These are phyloP conservation scores for Polyplosphaeria fusca DNA, from an alignment of 495 filamentous ascomycete species.

Conservation along the genomic window DNA sequence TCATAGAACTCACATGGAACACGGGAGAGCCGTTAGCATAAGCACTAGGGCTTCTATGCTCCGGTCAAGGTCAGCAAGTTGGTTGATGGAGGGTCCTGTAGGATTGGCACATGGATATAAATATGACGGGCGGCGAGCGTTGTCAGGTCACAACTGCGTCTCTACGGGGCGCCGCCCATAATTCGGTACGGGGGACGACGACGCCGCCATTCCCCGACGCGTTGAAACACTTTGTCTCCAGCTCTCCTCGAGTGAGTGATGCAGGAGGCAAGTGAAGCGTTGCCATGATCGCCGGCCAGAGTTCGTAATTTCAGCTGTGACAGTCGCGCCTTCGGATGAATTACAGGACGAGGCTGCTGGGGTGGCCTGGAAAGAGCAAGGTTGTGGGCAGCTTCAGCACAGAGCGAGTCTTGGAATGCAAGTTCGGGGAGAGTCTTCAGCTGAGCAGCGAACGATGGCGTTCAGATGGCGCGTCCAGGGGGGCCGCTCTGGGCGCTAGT, in stretches of 20 bases:
- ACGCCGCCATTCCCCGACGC: slow-evolving; percentile 12
- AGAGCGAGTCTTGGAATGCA: slow-evolving; percentile 15
- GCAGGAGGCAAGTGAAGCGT: slow-evolving; percentile 6
- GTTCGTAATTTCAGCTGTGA: slow-evolving; percentile 29
- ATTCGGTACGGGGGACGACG: not conserved
- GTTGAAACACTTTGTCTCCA: slow-evolving; percentile 16
- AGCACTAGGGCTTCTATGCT: slow-evolving; percentile 30
- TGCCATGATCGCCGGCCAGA: slow-evolving; percentile 19
- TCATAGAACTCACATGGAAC: slow-evolving; percentile 30
- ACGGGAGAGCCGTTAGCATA: slow-evolving; percentile 33
- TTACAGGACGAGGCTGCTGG: slow-evolving; percentile 30
- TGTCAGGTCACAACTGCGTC: slow-evolving; percentile 31
- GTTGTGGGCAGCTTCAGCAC: slow-evolving; percentile 18
- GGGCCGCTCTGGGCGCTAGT: not conserved
- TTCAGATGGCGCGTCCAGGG: not conserved
- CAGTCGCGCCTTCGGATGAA: slow-evolving; percentile 19
- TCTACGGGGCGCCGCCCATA: slow-evolving; percentile 11
- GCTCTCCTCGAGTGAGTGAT: slow-evolving; percentile 17
- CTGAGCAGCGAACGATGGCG: slow-evolving; percentile 19
- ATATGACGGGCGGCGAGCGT: slow-evolving; percentile 24
- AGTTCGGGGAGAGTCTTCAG: slow-evolving; percentile 16
- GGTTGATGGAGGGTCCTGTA: slow-evolving; percentile 7
- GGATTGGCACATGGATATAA: slow-evolving; percentile 34
- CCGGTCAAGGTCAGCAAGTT: slow-evolving; percentile 30
- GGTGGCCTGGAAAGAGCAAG: slow-evolving; percentile 21